phyloP scores from a whole-genome alignment of 1,284 basidiomycete genomes.

The Papiliotrema flavescens region DNA sequence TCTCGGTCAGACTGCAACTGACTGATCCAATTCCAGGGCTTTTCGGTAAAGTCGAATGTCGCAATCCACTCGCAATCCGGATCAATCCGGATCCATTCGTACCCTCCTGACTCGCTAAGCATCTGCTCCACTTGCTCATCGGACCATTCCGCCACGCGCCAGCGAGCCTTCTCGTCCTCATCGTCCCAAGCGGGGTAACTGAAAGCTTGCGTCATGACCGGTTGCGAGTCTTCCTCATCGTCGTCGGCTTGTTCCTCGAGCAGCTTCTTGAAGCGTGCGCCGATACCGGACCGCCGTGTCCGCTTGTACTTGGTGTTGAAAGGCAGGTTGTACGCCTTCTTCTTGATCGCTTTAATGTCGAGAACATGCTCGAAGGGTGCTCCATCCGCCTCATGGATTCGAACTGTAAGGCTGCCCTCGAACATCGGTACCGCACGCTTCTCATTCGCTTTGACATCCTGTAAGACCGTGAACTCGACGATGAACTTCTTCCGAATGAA shows the following conservation, averaged over 20 bases:
- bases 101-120: slow-evolving; percentile 75
- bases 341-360: slow-evolving; percentile 80
- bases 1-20: slow-evolving; percentile 95
- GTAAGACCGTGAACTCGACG: slow-evolving; percentile 90
- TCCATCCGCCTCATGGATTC: slow-evolving; percentile 98
- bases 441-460: slow-evolving; percentile 72
- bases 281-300: slow-evolving; percentile 70
- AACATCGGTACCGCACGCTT: slow-evolving; percentile 83
- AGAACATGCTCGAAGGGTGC: slow-evolving; percentile 98
- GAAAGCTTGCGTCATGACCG: slow-evolving; percentile 67
- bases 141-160: slow-evolving; percentile 97
- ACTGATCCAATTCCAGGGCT: slow-evolving; percentile 98
- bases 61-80: slow-evolving; percentile 99
- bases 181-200: slow-evolving; percentile 91
- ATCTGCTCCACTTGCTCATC: slow-evolving; percentile 92
- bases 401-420: slow-evolving; percentile 97
- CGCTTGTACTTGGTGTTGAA: slow-evolving; percentile 99
- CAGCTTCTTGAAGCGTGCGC: slow-evolving; percentile 73
- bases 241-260: slow-evolving; percentile 90
- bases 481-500: slow-evolving; percentile 99
- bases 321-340: slow-evolving; percentile 84
- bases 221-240: slow-evolving; percentile 71
- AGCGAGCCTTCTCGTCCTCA: slow-evolving; percentile 83
- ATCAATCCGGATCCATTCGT: slow-evolving; percentile 99
- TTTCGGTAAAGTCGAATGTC: slow-evolving; percentile 85